phyloP scores from a whole-genome alignment of 2,329 filamentous ascomycete species.

The Capronia coronata region DNA sequence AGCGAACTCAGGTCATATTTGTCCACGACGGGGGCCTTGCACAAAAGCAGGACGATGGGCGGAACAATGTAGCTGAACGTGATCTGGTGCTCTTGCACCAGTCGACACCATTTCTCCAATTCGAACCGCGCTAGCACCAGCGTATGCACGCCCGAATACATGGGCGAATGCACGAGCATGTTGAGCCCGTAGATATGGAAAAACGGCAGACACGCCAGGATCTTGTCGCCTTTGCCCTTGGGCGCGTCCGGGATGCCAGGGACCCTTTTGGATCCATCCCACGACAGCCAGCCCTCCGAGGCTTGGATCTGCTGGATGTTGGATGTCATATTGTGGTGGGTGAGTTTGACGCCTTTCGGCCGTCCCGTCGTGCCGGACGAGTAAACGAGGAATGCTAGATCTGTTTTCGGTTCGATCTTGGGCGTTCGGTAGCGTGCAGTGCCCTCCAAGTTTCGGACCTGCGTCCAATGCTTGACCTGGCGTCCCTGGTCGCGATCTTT shows the following conservation, averaged over 20 bases:
- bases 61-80: conserved; percentile 79
- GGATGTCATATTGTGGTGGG: conserved; percentile 72
- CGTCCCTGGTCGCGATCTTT: conserved; percentile 55
- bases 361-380: conserved; percentile 84
- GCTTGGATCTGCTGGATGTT: conserved; percentile 57
- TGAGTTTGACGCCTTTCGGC: conserved; percentile 85
- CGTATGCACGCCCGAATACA: conserved; percentile 60
- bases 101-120: conserved; percentile 66
- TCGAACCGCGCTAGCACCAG: conserved; percentile 76
- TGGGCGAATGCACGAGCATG: conserved; percentile 61
- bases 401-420: conserved; percentile 60
- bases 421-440: conserved; percentile 54
- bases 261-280: conserved; percentile 46
- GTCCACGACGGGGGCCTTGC: conserved; percentile 69
- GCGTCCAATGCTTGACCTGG: conserved; percentile 64
- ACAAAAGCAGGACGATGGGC: conserved; percentile 71
- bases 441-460: conserved; percentile 53
- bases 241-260: conserved; percentile 24
- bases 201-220: conserved; percentile 77
- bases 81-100: conserved; percentile 67
- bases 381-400: conserved; percentile 80
- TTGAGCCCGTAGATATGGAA: conserved; percentile 86
- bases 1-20: conserved; percentile 75
- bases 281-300: conserved; percentile 53
- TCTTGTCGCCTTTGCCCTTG: conserved; percentile 57